Conservation (phyloP, 2,329 filamentous ascomycete genomes). For the Fusarium coicis region DNA sequence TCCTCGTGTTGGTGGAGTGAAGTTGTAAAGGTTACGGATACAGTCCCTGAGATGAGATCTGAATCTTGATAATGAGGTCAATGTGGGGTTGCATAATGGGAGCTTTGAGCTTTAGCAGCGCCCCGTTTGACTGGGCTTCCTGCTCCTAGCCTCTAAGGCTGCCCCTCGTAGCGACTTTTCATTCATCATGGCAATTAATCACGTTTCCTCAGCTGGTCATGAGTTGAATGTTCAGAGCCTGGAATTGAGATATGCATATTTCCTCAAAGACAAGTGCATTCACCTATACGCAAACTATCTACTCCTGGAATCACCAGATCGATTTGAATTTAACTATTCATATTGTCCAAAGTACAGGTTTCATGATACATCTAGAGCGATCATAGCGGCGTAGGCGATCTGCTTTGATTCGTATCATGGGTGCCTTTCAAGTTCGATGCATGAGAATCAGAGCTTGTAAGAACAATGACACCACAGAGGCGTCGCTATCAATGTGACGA, state of each 20-base stretch:
- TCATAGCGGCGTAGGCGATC: slow-evolving; percentile 21
- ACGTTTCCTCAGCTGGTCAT: background rate
- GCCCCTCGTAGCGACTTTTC: slow-evolving; percentile 27
- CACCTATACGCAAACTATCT: background rate
- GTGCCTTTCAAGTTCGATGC: background rate
- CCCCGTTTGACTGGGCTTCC: slow-evolving; percentile 31
- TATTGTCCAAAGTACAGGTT: slow-evolving; percentile 13
- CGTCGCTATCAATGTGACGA: too few species aligned
- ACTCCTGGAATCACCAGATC: background rate
- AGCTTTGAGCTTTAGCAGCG: slow-evolving; percentile 35
- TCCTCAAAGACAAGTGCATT: too few species aligned
- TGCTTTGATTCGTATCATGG: background rate
- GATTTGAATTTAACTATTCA: background rate
- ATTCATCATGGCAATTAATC: slow-evolving; percentile 22
- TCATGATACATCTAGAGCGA: slow-evolving; percentile 23
- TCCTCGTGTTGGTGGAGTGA: slow-evolving; percentile 7
- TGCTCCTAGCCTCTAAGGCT: slow-evolving; percentile 17
- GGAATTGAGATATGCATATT: fast-evolving
- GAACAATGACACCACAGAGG: background rate
- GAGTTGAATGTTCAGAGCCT: background rate
- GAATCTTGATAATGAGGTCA: slow-evolving; percentile 37
- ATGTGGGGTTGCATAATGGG: slow-evolving; percentile 42
- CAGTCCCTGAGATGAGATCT: slow-evolving; percentile 2
- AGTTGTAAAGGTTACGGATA: slow-evolving; percentile 11
- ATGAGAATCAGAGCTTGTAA: background rate